Base-by-base conservation (phyloP, 2,329 filamentous ascomycete genomes). In the Cryphonectria parasitica region DNA sequence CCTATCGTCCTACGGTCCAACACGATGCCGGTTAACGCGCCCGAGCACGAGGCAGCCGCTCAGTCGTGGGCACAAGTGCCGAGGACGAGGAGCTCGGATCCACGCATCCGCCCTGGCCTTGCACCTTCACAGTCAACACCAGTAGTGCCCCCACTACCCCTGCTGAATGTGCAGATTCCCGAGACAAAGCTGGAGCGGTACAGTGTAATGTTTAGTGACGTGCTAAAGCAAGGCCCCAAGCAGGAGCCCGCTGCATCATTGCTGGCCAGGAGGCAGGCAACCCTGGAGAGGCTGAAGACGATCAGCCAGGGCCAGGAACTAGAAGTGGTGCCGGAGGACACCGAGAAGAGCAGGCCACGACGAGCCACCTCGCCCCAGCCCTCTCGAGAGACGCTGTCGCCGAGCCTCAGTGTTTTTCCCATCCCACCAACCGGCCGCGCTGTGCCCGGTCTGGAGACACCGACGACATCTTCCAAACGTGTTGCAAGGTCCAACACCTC, bases 131-230 rank as follows among this genome's bases (percentile, higher is more conserved):
- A 61, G 49, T 60, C 64, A 31, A 64, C 36, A 58, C n/a, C 58
- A n/a, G 25, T 41, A 43, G 31, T 69, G n/a, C 71, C 71, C 54
- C 69, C 71, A 6, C 77, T 78, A 13, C 80, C 82, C 1, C 79
- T 91, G 8, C 82, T 98, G 28, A 86, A 94, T 75, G 87, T 98
- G 22, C 89, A 95, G 67, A 96, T 98, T 70, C 95, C 95, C 0
- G 87, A 88, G 65, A 86, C 92, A 69, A 89, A 91, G 73, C 85
- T 98, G 86, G 95, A 98, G 78, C 86, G 95, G 64, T 98, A 97
- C 75, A 97, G 94, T 75, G 88, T 98, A 74, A 98, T 98, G 95
- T 98, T 98, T 77, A 89, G 91, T 69, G 88, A 88, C 52, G 84
- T 98, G 8, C 82, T 97, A 36, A 87, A 88, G 72, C 79, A 79